These are phyloP conservation scores for Inosperma sp. DNA, from an alignment of 768 basidiomycete species.

Conservation along the genomic window DNA sequence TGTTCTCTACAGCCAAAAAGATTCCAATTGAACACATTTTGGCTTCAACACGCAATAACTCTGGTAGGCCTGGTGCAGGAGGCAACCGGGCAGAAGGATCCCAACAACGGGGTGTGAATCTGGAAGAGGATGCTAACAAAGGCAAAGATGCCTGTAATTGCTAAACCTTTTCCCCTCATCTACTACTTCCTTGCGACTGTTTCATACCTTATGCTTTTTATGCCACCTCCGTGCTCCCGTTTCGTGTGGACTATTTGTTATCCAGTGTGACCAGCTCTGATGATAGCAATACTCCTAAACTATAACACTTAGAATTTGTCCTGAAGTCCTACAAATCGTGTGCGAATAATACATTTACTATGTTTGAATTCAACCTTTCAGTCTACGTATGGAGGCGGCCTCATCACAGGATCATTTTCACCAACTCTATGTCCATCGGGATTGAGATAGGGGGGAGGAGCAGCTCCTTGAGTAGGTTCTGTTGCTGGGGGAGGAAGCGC, in stretches of 20 bases:
- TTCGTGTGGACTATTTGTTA: slow-evolving; percentile 8
- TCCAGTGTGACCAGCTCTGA: slow-evolving; percentile 16
- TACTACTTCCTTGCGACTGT: slow-evolving; percentile 20
- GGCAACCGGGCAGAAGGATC: slow-evolving; percentile 48
- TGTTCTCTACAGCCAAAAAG: slow-evolving; percentile 43
- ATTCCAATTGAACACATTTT: slow-evolving; percentile 88
- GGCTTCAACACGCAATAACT: slow-evolving; percentile 70
- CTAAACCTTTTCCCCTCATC: slow-evolving; percentile 37
- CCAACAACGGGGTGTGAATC: slow-evolving; percentile 59
- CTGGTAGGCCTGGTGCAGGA: slow-evolving; percentile 56
- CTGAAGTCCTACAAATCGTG: neutral
- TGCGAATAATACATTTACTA: neutral
- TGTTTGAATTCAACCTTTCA: slow-evolving; percentile 22
- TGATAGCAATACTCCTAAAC: slow-evolving; percentile 25
- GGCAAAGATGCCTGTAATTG: slow-evolving; percentile 79
- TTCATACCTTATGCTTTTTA: slow-evolving; percentile 30
- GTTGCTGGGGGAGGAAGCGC: slow-evolving; percentile 31
- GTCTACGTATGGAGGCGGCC: slow-evolving; percentile 64
- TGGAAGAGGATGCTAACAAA: slow-evolving; percentile 63
- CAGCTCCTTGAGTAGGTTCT: slow-evolving; percentile 46
- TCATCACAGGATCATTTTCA: slow-evolving; percentile 49
- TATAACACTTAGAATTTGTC: slow-evolving; percentile 25
- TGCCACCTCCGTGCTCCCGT: slow-evolving; percentile 22
- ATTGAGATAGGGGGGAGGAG: slow-evolving; percentile 77
- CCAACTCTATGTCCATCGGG: slow-evolving; percentile 37